Evolutionary conservation across 1,284 basidiomycete genomes (phyloP), one percentile per base, ranked within the genome.

Genomic region (Blastosporella zonata): DNA sequence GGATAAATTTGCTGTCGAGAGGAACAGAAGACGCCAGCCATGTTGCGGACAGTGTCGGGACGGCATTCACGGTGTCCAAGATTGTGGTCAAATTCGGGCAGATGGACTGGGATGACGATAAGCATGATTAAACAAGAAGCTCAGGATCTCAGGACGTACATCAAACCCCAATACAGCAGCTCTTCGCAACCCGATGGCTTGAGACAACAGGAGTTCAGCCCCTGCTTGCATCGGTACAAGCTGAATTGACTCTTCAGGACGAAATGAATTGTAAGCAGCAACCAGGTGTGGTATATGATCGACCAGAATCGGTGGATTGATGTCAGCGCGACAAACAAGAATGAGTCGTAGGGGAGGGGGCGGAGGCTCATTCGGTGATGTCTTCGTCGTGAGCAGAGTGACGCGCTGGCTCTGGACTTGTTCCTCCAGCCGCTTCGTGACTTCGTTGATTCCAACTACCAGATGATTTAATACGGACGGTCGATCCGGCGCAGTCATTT

Each of bases 391-490:
- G 37, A 63, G 54, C 13, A 55, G 57, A 31, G 55, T 56, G 15
- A 61, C 53, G 25, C 66, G 68, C 40, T 58, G 53, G 37, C 55
- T 51, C 23, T 54, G 60, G 17, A 80, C 72, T 54, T 87, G 79
- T 2, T 51, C 56, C 65, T 95, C 92, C 9, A 95, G 71, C 15
- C 71, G 70, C 64, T 82, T 88, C 18, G 90, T 90, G 6, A 92
- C 87, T 60, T 82, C 75, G 60, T 93, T 95, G 56, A 94, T 85
- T 9, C 92, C 92, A 36, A 87, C 64, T 1, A 77, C 69, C 34
- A 89, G 56, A 61, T 86, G 77, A 9, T 72, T 55, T 10, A 83
- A 64, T 20, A 82, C 64, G 7, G 64, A 53, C 2, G 81, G 80
- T 13, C 60, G 55, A 35, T 59, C 59, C 15, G 33, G 17, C 40